phyloP scores from a whole-genome alignment of 2,329 filamentous ascomycete species.

The Ascocoryne sarcoides region DNA sequence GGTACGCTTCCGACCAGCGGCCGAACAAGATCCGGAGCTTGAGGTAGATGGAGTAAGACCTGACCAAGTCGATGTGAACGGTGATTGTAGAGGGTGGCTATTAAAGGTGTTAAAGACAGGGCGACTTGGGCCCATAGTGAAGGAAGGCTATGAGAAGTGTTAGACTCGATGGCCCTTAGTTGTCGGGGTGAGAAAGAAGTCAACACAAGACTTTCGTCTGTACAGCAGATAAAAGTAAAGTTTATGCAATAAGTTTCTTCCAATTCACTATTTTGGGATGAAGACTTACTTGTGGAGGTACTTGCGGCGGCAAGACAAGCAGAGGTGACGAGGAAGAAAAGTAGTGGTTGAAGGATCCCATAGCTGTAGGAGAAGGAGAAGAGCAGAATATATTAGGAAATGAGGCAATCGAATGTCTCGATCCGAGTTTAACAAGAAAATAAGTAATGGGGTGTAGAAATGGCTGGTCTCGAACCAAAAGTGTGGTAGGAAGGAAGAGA shows the following conservation, averaged over 20 bases:
- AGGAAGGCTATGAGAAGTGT: slow-evolving; percentile 15
- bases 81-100: slow-evolving; percentile 15
- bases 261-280: not conserved
- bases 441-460: slow-evolving; percentile 3
- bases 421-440: not conserved
- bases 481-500: slow-evolving; percentile 9
- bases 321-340: slow-evolving; percentile 22
- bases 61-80: slow-evolving; percentile 20
- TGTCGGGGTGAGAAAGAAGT: not conserved
- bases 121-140: slow-evolving; percentile 17
- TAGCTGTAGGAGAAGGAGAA: slow-evolving; percentile 8
- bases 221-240: not conserved
- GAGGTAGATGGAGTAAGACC: slow-evolving; percentile 13
- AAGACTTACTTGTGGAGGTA: slow-evolving; percentile 17
- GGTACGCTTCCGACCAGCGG: slow-evolving; percentile 66
- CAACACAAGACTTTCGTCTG: not conserved
- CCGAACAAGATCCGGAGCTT: slow-evolving; percentile 16
- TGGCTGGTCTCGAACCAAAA: slow-evolving; percentile 5
- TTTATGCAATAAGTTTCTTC: not conserved
- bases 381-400: slow-evolving; percentile 4
- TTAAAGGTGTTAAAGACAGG: slow-evolving; percentile 22
- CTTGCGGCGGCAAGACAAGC: slow-evolving; percentile 22
- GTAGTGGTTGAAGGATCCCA: slow-evolving; percentile 24
- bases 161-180: slow-evolving; percentile 1
- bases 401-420: slow-evolving; percentile 1